phyloP scores from a whole-genome alignment of 495 filamentous ascomycete species.

The Tetracladium setigerum region DNA sequence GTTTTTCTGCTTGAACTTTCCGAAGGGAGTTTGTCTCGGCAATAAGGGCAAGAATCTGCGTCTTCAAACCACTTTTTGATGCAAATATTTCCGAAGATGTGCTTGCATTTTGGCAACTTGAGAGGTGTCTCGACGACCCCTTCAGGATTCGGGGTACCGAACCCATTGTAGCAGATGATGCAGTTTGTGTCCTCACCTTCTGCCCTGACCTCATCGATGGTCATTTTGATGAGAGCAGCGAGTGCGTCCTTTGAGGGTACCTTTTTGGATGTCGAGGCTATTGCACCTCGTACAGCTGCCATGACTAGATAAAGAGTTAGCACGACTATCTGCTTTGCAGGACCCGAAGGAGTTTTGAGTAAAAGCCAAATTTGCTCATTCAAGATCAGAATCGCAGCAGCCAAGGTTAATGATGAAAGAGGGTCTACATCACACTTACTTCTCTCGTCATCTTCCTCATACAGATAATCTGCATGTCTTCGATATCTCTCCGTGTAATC shows the following conservation, averaged over 20 bases:
- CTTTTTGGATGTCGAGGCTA: conserved; percentile 28
- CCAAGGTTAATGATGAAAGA: too few species aligned
- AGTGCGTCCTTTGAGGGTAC: conserved; percentile 39
- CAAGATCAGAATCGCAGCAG: too few species aligned
- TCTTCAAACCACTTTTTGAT: conserved; percentile 56
- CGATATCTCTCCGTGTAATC: too few species aligned
- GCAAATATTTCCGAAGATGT: conserved; percentile 51
- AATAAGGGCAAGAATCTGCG: conserved; percentile 50
- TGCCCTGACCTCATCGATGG: conserved; percentile 32
- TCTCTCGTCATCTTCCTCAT: too few species aligned
- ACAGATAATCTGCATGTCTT: too few species aligned
- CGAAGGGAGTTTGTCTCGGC: conserved; percentile 47
- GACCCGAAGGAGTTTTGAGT: too few species aligned
- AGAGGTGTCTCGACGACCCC: conserved; percentile 41
- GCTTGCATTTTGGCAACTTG: conserved; percentile 47
- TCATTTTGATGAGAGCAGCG: conserved; percentile 35
- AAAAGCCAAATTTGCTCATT: too few species aligned
- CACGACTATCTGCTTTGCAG: too few species aligned
- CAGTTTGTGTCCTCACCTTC: conserved; percentile 44
- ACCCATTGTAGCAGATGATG: conserved; percentile 51
- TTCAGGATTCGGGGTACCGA: conserved; percentile 41
- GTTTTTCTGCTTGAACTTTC: conserved; percentile 22
- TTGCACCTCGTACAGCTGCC: conserved; percentile 32
- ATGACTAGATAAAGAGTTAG: too few species aligned
- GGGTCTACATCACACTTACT: too few species aligned